Evolutionary conservation across 23 red algal genomes (phyloP).

Genomic region (Gracilaria gracilis): DNA sequence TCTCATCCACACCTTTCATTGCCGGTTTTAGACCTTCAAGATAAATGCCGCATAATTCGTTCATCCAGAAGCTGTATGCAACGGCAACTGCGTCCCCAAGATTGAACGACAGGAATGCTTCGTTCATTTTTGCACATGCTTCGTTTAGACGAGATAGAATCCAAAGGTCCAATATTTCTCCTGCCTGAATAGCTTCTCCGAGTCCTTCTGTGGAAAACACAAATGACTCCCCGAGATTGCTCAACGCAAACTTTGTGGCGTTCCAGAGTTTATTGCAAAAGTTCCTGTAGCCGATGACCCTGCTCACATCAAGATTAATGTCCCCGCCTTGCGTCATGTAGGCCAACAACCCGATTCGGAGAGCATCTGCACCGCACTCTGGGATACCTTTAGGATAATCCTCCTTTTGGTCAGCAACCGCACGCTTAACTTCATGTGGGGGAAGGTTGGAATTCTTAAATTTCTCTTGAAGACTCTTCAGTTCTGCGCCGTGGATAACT

Average conservation of each 20-base stretch:
- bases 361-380: slow-evolving; percentile 96
- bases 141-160: slow-evolving; percentile 82
- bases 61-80: slow-evolving; percentile 93
- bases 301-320: slow-evolving; percentile 95
- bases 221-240: slow-evolving; percentile 76
- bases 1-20: slow-evolving; percentile 65
- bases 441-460: slow-evolving; percentile 82
- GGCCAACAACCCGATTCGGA: slow-evolving; percentile 94
- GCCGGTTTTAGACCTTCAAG: slow-evolving; percentile 91
- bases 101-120: slow-evolving; percentile 71
- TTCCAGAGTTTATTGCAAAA: slow-evolving; percentile 99
- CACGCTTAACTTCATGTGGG: slow-evolving; percentile 80
- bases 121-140: slow-evolving; percentile 46
- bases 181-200: slow-evolving; percentile 31
- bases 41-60: slow-evolving; percentile 94
- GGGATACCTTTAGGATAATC: slow-evolving; percentile 95
- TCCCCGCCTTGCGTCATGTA: slow-evolving; percentile 94
- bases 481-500: slow-evolving; percentile 83
- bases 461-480: slow-evolving; percentile 77
- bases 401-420: slow-evolving; percentile 67
- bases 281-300: slow-evolving; percentile 91
- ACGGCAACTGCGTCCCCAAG: slow-evolving; percentile 80
- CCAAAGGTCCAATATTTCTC: slow-evolving; percentile 71
- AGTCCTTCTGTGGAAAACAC: slow-evolving; percentile 55
- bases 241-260: slow-evolving; percentile 91